These are phyloP conservation scores for Nakazawaea ishiwadae DNA, from an alignment of 805 yeast genomes.

Conservation along the genomic window DNA sequence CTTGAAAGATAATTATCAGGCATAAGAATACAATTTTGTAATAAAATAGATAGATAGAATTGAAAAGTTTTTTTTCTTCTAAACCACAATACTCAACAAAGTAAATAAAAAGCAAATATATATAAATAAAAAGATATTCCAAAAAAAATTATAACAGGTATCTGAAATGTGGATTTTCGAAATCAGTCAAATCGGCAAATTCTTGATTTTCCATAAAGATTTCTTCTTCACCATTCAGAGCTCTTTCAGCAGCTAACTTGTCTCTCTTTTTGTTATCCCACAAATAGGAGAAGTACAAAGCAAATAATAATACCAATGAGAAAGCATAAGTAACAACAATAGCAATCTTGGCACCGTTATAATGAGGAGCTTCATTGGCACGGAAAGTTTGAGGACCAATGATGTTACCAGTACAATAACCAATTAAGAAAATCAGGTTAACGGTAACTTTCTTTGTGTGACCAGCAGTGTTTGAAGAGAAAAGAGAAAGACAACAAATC, in stretches of 20 bases:
- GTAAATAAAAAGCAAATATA: not conserved
- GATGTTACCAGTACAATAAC: constrained; percentile 63
- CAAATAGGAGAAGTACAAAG: constrained; percentile 23
- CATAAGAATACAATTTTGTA: too few relatives aligned
- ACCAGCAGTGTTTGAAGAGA: constrained; percentile 52
- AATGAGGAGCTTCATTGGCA: constrained; percentile 52
- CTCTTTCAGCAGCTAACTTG: constrained; percentile 19
- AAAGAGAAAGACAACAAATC: constrained; percentile 22
- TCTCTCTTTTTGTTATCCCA: constrained; percentile 19
- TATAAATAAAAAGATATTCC: not conserved
- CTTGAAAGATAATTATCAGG: constrained; percentile 23
- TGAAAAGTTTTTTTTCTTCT: too few relatives aligned
- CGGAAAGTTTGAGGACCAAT: constrained; percentile 73
- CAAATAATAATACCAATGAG: constrained; percentile 23
- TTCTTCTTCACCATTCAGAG: constrained; percentile 17
- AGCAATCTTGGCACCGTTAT: constrained; percentile 46
- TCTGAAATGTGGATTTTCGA: constrained; percentile 50
- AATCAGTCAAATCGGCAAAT: constrained; percentile 36
- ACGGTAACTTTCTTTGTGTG: constrained; percentile 66
- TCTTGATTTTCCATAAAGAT: constrained; percentile 19
- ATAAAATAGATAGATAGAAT: too few relatives aligned
- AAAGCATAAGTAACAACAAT: constrained; percentile 31
- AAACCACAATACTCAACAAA: not conserved
- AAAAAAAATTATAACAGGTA: constrained; percentile 24
- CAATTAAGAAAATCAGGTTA: constrained; percentile 55